Evolutionary conservation across 306 rosid genomes (phyloP), one percentile per base, ranked within the genome.

Genomic region (Prosopis cineraria): DNA sequence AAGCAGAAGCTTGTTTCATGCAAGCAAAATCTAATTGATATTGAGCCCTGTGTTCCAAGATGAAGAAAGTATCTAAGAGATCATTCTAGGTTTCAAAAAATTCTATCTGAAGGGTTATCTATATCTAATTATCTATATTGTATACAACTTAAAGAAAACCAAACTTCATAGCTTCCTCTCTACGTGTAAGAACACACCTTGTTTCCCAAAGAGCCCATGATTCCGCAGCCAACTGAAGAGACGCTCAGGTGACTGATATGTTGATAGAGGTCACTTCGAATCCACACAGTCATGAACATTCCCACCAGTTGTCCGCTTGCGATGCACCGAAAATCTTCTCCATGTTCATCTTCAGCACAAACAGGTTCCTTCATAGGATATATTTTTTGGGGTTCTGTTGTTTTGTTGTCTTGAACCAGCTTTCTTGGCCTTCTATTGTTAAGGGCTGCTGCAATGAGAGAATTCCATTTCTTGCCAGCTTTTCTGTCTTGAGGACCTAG

Each of bases 1-100:
- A 94, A 91, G 93, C 98, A 92, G 81, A 91, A 89, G 87, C 94
- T 89, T 39, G 96, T 90, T 83, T 84, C 97, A 78, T 90, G 91
- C 74, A 92, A 67, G 60, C 50, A 81, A 81, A 94, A 90, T 81
- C 98, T 91, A 19, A 92, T 87, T 8, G 98, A 91, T 72, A 94
- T 90, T 3, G 98, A 88, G 14, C 98, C 98, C 97, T 93, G 94
- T 75, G 82, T 79, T 79, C 43, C 53, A 77, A 74, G 34, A 82
- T 33, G 22, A 79, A 53, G 17, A 40, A 52, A 81, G 74, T 16
- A 47, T 71, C 34, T 63, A 17, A 78, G 34, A 55, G 56, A 39
- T 31, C 41, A 43, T 58, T 34, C 25, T 10, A 17, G 40, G 76
- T 27, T 30, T 64, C 14, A 60, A 52, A 68, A 41, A 39, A 56